Evolutionary conservation across 345 rosid species (phyloP).

Genomic region (Pelargonium nanum): DNA sequence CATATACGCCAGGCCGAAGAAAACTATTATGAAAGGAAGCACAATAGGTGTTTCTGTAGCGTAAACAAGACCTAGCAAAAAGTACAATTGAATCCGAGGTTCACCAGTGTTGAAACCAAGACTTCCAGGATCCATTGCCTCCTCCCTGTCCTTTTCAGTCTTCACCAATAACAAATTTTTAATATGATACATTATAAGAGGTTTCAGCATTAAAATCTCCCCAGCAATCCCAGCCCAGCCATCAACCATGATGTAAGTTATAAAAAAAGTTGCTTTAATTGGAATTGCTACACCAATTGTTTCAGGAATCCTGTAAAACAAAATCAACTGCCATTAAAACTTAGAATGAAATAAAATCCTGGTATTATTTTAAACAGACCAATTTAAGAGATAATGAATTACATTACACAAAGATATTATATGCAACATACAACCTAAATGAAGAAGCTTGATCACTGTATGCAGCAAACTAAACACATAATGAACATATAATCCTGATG

Average conservation of each 20-base stretch:
- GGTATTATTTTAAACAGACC: not conserved
- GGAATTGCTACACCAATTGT: conserved; percentile 88
- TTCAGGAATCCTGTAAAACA: conserved; percentile 54
- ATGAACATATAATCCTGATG: no score
- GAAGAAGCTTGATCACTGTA: no score
- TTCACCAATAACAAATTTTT: conserved; percentile 85
- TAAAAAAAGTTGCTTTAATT: conserved; percentile 84
- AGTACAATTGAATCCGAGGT: conserved; percentile 90
- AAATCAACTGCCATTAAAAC: no score
- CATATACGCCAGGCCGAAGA: conserved; percentile 62
- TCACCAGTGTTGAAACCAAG: conserved; percentile 81
- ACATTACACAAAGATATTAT: no score
- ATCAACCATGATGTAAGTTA: conserved; percentile 91
- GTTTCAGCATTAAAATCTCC: conserved; percentile 75
- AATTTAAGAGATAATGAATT: not conserved
- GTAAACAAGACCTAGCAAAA: conserved; percentile 83
- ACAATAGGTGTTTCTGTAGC: conserved; percentile 69
- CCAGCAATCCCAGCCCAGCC: conserved; percentile 98
- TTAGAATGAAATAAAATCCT: not conserved
- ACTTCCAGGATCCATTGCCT: conserved; percentile 91
- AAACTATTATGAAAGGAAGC: conserved; percentile 72
- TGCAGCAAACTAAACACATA: no score
- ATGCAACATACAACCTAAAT: no score
- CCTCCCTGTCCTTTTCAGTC: conserved; percentile 90
- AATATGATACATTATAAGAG: conserved; percentile 72